Evolutionary conservation across 2,329 filamentous ascomycete genomes (phyloP), one percentile per base, ranked within the genome.

Genomic region (Celoporthe dispersa): DNA sequence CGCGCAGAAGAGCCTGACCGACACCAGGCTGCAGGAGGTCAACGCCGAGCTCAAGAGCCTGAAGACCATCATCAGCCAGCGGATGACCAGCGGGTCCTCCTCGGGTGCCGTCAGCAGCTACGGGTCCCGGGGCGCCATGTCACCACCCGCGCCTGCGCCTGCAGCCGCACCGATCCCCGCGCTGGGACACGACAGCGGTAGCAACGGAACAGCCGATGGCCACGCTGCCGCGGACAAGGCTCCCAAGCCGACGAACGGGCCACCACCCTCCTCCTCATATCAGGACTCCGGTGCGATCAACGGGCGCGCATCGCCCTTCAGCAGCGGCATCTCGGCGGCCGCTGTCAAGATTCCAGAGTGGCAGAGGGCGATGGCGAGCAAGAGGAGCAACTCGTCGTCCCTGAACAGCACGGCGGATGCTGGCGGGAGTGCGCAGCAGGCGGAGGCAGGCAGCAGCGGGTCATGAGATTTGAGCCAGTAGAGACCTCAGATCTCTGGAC

Each of bases 31-130:
- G 70, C 92, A 90, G 80, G 96, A 98, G 76, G 88, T 99, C 74
- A 92, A 93, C 74, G 88, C 86, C 8, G 96, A 99, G 81, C 85
- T 99, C 76, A 94, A 92, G 84, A 98, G 94, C 79, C 84, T 99
- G 76, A 98, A 98, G 86, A 92, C 93, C 2, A 85, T 99, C 67
- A 89, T 99, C 76, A 83, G 85, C 59, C 88, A 90, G 79, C 82
- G 89, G 71, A 86, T 91, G 85, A 84, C 81, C 67, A 61, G 55
- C 28, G 66, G 64, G 25, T 57, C 69, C 28, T 76, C 69, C 33
- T 76, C 82, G 16, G 64, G 73, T n/a, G 70, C 78, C 1, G 70
- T 68, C 60, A 76, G 75, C 72, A 78, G 72, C 74, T 78, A 78
- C 71, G 73, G 78, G 53, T 61, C 68, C 19, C 78, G 78, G 12